Base-by-base conservation (phyloP, 2,329 filamentous ascomycete species). In the Phyllosticta ampelicida region DNA sequence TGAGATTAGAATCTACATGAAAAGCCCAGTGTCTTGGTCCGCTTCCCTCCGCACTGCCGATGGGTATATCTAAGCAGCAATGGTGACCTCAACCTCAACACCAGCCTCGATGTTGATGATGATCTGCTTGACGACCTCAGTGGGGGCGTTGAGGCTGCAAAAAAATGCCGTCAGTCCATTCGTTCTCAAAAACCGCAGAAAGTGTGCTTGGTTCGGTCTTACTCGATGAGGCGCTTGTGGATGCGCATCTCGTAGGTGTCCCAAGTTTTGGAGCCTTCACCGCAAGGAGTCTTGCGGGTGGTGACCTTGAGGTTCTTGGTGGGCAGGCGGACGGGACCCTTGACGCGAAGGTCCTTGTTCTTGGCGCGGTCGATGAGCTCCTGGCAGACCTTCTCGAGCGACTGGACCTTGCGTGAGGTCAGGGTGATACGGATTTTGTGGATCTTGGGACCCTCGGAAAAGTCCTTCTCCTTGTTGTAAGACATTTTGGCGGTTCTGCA, bases 221-320 rank as follows among this genome's bases (percentile, higher is more conserved):
- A 89, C 85, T 96, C 91, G 74, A 96, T 96, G 74, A 96, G 83
- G 70, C 91, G 88, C 87, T 96, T 96, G 86, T 96, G 90, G 77
- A 96, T 95, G 81, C 92, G 87, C 90, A 99, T 95, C 87, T 99
- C 92, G 79, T 83, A 99, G 78, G 83, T 86, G 77, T 97, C 94
- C 94, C 94, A 99, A 74, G 94, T 99, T 90, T 99, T 99, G 79
- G 88, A 95, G 81, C 94, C 94, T 86, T 99, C 94, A 88, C 94
- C 94, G 80, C 89, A 94, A 77, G 94, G 94, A 66, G 94, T 97
- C 88, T 99, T 99, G 74, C 94, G 88, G 83, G 94, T 96, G 76
- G 89, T 90, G 83, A 96, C 85, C 84, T 94, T 90, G 73, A 97
- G 85, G 76, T 85, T 89, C 87, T 96, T 96, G 82, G 91, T 96